Conservation (phyloP, 1,284 basidiomycete species). For the Ceratobasidium sp. region DNA sequence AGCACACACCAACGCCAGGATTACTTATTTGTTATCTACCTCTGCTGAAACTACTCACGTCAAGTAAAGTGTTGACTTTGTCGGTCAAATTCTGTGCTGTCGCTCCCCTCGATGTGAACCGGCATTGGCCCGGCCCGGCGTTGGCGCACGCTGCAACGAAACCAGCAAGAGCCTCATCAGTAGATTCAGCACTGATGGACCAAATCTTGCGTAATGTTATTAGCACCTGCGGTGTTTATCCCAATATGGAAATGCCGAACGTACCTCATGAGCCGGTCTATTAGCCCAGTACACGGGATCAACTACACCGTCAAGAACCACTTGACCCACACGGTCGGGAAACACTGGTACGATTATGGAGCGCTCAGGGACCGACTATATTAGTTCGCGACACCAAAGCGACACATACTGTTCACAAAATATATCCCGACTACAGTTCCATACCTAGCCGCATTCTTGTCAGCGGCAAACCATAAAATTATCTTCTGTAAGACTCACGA, state of each 20-base stretch:
- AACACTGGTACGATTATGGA: constrained; percentile 22
- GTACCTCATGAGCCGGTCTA: constrained; percentile 4
- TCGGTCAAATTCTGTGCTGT: too few relatives aligned
- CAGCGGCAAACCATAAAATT: too few relatives aligned
- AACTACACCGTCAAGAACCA: constrained; percentile 43
- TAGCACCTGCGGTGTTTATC: not conserved
- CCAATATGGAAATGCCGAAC: not conserved
- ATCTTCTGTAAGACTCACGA: constrained; percentile 42
- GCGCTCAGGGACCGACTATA: not conserved
- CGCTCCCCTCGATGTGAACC: too few relatives aligned
- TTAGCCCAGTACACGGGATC: constrained; percentile 22
- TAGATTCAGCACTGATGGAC: constrained; percentile 1
- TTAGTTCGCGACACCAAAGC: not conserved
- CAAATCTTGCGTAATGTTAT: not conserved
- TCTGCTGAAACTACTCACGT: too few relatives aligned
- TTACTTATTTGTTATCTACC: too few relatives aligned
- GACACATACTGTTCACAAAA: constrained; percentile 38
- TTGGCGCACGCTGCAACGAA: constrained; percentile 27
- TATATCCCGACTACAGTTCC: constrained; percentile 44
- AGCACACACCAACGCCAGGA: too few relatives aligned
- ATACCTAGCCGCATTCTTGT: constrained; percentile 39
- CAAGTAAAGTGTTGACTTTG: too few relatives aligned
- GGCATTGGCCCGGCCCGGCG: not conserved
- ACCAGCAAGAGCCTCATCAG: constrained; percentile 14
- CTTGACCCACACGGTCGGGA: constrained; percentile 41